Percentiles rank a stretch among this genome's conserved stretches.
These are phyloP conservation scores for Claviceps humidiphila DNA, from an alignment of 2,329 filamentous ascomycete genomes.

Conservation along the genomic window DNA sequence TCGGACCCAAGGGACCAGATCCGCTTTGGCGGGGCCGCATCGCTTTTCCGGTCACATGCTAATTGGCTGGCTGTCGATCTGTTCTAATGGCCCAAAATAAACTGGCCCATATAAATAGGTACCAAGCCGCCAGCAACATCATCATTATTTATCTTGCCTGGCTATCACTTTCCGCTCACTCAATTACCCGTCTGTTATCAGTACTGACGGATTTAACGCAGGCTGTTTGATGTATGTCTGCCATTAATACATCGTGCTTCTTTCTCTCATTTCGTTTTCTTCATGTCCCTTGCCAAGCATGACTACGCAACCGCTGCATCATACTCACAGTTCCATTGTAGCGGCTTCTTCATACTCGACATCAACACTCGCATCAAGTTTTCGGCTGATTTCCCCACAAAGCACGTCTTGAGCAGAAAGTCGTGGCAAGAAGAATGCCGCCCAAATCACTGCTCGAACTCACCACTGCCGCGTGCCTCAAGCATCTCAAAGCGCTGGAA, in stretches of 20 bases:
- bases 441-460: slow-evolving; percentile 38
- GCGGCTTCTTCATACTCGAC: not conserved
- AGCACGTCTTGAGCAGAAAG: not conserved
- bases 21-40: too few species aligned
- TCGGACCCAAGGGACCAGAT: too few species aligned
- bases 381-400: not conserved
- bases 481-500: slow-evolving; percentile 43
- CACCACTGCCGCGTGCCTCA: slow-evolving; percentile 36
- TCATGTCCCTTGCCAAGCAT: not conserved
- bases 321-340: slow-evolving; percentile 1
- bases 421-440: slow-evolving; percentile 18
- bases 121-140: too few species aligned
- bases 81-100: too few species aligned
- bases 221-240: not conserved
- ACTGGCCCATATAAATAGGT: too few species aligned
- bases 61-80: too few species aligned
- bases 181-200: too few species aligned
- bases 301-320: not conserved
- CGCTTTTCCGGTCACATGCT: too few species aligned
- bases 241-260: not conserved
- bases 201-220: not conserved
- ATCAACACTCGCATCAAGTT: not conserved
- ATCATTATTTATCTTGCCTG: not conserved
- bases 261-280: not conserved
- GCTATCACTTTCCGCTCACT: not conserved